These are phyloP conservation scores for Podospora tetraspora DNA, from an alignment of 495 filamentous ascomycete genomes.

Conservation along the genomic window DNA sequence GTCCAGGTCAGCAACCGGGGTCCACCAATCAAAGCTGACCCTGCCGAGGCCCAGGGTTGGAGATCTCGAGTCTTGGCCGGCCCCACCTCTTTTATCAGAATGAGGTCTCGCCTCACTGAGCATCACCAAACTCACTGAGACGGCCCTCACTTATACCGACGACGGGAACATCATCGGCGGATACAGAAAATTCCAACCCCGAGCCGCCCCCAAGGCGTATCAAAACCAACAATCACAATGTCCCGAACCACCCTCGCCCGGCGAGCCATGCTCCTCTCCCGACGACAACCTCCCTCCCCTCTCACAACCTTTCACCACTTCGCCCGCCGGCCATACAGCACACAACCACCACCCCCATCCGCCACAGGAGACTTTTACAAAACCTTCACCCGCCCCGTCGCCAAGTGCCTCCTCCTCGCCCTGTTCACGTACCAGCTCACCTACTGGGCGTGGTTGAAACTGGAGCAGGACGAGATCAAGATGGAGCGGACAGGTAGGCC, in stretches of 20 bases:
- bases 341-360: not conserved
- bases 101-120: not conserved
- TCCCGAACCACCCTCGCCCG: not conserved
- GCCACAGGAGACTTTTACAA: conserved; percentile 60
- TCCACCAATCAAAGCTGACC: conserved; percentile 4
- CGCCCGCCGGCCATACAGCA: not conserved
- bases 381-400: conserved; percentile 70
- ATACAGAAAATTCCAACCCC: not conserved
- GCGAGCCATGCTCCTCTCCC: not conserved
- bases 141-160: not conserved
- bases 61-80: conserved; percentile 1
- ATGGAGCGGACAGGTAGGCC: conserved; percentile 48
- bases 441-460: conserved; percentile 80
- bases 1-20: not conserved
- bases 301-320: not conserved
- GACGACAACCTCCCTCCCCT: not conserved
- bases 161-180: not conserved
- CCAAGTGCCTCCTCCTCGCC: conserved; percentile 79
- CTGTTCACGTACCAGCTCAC: conserved; percentile 82
- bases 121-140: not conserved
- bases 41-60: not conserved
- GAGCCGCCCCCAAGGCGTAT: too few species aligned
- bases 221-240: not conserved
- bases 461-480: conserved; percentile 74
- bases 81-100: conserved; percentile 4